phyloP scores from a whole-genome alignment of 2,329 filamentous ascomycete genomes.

The Lachnellula hyalina region DNA sequence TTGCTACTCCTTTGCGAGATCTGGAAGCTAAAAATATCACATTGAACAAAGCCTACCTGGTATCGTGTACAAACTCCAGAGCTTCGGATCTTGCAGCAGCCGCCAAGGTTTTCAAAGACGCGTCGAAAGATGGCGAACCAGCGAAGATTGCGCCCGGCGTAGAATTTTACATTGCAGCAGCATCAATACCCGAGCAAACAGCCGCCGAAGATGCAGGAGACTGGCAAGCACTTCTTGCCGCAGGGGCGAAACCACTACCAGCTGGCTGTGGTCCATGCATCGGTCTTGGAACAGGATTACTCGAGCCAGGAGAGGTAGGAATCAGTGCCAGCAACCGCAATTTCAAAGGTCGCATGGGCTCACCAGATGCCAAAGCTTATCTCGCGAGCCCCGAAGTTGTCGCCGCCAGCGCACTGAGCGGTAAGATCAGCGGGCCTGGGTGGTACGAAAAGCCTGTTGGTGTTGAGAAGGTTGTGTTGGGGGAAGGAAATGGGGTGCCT shows the following conservation, averaged over 20 bases:
- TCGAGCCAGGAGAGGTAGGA: constrained; percentile 81
- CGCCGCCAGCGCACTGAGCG: constrained; percentile 75
- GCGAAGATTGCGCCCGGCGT: constrained; percentile 72
- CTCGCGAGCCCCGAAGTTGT: constrained; percentile 87
- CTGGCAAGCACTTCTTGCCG: constrained; percentile 77
- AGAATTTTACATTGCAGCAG: constrained; percentile 84
- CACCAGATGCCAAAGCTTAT: constrained; percentile 73
- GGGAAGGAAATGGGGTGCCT: constrained; percentile 63
- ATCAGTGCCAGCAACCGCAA: constrained; percentile 83
- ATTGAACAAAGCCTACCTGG: constrained; percentile 78
- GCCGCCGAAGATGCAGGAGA: constrained; percentile 74
- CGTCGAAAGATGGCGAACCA: constrained; percentile 53
- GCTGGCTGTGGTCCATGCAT: constrained; percentile 82
- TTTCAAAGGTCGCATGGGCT: constrained; percentile 89
- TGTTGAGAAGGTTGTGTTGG: constrained; percentile 61
- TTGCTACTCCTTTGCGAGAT: constrained; percentile 70
- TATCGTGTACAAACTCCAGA: constrained; percentile 85
- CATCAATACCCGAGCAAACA: constrained; percentile 71
- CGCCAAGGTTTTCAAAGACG: constrained; percentile 78
- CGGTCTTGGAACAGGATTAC: constrained; percentile 68
- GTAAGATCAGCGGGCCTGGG: constrained; percentile 69
- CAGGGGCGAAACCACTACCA: constrained; percentile 68
- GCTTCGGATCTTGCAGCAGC: constrained; percentile 77
- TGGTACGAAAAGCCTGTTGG: constrained; percentile 69
- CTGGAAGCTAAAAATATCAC: constrained; percentile 70